Conservation (phyloP, 83 land plant species). For the Thuja plicata region DNA sequence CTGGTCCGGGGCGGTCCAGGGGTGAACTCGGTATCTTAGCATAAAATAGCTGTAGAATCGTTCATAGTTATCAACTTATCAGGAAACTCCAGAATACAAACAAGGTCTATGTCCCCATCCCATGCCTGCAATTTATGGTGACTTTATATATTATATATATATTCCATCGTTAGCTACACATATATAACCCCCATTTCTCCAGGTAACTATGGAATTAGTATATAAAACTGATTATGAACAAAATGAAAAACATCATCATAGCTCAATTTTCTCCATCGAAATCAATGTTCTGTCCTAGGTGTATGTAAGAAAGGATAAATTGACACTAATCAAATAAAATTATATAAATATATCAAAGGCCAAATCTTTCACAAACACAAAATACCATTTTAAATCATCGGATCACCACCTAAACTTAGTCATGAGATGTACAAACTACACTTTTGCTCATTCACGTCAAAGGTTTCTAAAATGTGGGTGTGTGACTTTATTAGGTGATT, state of each 20-base stretch:
- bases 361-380: background rate
- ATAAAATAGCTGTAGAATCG: background rate
- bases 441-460: background rate
- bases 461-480: no score
- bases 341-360: background rate
- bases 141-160: no score
- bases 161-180: no score
- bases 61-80: no score
- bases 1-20: no score
- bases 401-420: background rate
- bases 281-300: background rate
- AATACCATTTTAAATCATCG: background rate
- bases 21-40: no score
- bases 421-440: background rate
- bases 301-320: background rate
- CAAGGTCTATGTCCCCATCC: no score
- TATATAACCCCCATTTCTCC: no score
- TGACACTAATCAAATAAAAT: background rate
- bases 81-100: no score
- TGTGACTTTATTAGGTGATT: background rate
- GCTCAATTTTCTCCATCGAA: background rate
- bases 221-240: background rate
- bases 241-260: background rate
- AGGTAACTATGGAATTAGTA: no score
- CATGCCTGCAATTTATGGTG: no score